Percentiles rank a stretch among this genome's conserved stretches.
Evolutionary conservation across 495 filamentous ascomycete species (phyloP).

Genomic region (Penicillium nucicola): DNA sequence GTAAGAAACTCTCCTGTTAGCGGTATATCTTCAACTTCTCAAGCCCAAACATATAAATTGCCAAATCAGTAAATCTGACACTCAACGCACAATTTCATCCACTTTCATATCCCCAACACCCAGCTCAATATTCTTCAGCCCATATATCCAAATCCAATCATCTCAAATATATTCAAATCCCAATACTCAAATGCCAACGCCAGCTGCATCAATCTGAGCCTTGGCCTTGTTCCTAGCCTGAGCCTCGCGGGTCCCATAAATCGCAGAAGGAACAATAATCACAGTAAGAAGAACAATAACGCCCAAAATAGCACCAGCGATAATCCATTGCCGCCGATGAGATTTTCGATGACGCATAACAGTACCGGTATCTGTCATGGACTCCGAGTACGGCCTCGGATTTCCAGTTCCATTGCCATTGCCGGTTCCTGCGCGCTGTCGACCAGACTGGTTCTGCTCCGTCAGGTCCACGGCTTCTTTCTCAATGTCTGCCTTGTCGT

Average conservation of each 20-base stretch:
- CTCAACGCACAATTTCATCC: too few species aligned
- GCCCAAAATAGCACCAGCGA: not conserved
- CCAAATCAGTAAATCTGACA: too few species aligned
- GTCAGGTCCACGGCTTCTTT: not conserved
- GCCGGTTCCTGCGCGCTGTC: not conserved
- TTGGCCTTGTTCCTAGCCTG: not conserved
- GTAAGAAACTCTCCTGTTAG: too few species aligned
- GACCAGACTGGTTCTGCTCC: not conserved
- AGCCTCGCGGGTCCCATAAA: conserved; percentile 1
- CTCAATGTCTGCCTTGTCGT: not conserved
- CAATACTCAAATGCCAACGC: not conserved
- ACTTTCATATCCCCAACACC: not conserved
- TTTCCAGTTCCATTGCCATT: not conserved
- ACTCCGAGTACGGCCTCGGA: not conserved
- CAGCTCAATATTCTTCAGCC: not conserved
- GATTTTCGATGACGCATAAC: not conserved
- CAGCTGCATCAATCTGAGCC: not conserved
- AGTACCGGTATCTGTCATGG: not conserved
- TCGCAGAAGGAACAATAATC: conserved; percentile 6
- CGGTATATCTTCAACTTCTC: too few species aligned
- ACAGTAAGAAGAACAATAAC: conserved; percentile 1
- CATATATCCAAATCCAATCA: not conserved
- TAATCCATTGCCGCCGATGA: conserved; percentile 4
- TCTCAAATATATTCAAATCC: not conserved
- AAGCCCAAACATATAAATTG: too few species aligned